Evolutionary conservation across 129 eudicot genomes (phyloP), one percentile per base, ranked within the genome.

Genomic region (Centella asiatica): DNA sequence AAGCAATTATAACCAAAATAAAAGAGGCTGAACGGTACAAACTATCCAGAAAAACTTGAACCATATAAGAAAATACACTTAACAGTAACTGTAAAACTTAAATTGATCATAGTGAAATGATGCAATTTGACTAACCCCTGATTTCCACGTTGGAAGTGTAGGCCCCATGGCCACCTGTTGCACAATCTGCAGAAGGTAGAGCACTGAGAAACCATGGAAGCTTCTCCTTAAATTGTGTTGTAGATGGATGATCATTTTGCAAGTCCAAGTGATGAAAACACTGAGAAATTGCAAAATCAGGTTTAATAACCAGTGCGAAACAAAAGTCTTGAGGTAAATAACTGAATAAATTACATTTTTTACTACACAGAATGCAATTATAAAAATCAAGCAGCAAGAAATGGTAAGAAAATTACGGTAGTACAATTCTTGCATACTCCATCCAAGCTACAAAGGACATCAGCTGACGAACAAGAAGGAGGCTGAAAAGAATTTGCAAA

Each of bases 141-240:
- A 84, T 77, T 28, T 80, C 87, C 46, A 84, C 87, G 64, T 58
- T 77, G 64, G 49, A 71, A n/a, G 84, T 77, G 44, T 84, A 84
- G 32, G 93, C 93, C 50, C 93, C 93, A 66, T 84, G 81, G 60
- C 93, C 87, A 60, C 87, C 93, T 74, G 80, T 84, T 2, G 93
- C 83, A 77, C 93, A 84, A 57, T 80, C 83, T 36, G 81, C 77
- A 45, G 93, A 84, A 19, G 93, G 93, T 47, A 84, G 60, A 17
- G 93, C 83, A 72, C 53, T 56, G 44, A 84, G 81, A 71, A 84
- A 84, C 93, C 93, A 84, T 26, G 93, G 93, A 19, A 84, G 82
- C 79, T 84, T 84, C 52, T 77, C 84, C 63, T 28, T 69, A 56
- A 84, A 84, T 75, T 84, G 93, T 25, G 44, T 57, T 2, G 84